Evolutionary conservation across 1,284 basidiomycete species (phyloP).

Genomic region (Veloboletus limbatus): DNA sequence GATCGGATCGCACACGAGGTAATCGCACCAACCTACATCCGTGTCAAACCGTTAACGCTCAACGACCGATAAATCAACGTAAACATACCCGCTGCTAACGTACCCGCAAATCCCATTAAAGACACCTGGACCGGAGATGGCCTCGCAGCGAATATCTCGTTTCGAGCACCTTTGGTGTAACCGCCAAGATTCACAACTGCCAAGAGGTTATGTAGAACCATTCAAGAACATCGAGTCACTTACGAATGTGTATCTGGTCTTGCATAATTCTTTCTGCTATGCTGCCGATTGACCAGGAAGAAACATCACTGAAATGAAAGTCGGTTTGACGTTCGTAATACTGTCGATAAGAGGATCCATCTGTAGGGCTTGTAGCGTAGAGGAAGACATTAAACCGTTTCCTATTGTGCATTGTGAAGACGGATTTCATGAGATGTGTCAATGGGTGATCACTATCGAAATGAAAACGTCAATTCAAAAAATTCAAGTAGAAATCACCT

Average conservation of each 20-base stretch:
- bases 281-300: slow-evolving; percentile 42
- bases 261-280: slow-evolving; percentile 44
- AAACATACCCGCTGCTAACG: slow-evolving; percentile 45
- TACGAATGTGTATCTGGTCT: slow-evolving; percentile 55
- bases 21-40: slow-evolving; percentile 55
- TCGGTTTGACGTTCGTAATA: slow-evolving; percentile 50
- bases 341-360: slow-evolving; percentile 49
- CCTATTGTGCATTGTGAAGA: slow-evolving; percentile 53
- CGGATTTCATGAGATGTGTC: slow-evolving; percentile 61
- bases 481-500: slow-evolving; percentile 10
- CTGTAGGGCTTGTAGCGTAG: slow-evolving; percentile 56
- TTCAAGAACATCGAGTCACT: slow-evolving; percentile 16
- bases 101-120: slow-evolving; percentile 59
- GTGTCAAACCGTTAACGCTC: background rate
- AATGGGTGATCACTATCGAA: slow-evolving; percentile 53
- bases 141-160: slow-evolving; percentile 60
- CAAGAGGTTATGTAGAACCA: slow-evolving; percentile 1
- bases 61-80: background rate
- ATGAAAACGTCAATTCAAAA: background rate
- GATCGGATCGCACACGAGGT: slow-evolving; percentile 54
- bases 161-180: slow-evolving; percentile 64
- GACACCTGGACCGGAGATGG: slow-evolving; percentile 60
- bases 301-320: slow-evolving; percentile 50
- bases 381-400: slow-evolving; percentile 47
- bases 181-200: slow-evolving; percentile 57